Evolutionary conservation across 345 rosid species (phyloP).

Genomic region (Lagerstroemia speciosa): DNA sequence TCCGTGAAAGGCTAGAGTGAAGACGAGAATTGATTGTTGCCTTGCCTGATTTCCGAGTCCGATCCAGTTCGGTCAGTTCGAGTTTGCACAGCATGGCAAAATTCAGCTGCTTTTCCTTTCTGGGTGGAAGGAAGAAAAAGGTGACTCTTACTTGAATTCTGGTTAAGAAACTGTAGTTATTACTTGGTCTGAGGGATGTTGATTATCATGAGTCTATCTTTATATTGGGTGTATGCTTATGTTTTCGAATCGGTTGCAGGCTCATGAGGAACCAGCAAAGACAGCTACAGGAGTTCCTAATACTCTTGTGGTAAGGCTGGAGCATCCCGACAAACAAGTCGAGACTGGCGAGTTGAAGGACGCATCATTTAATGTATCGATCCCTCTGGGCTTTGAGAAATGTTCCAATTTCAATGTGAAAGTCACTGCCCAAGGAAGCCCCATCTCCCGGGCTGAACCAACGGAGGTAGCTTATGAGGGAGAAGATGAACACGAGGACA

Average conservation of each 20-base stretch:
- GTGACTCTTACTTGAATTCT: conserved; percentile 29
- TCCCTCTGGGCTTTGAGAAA: conserved; percentile 15
- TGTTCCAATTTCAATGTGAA: conserved; percentile 17
- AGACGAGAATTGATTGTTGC: not conserved
- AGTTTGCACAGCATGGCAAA: conserved; percentile 26
- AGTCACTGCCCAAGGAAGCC: conserved; percentile 26
- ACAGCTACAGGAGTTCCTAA: conserved; percentile 18
- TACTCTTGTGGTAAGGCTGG: conserved; percentile 37
- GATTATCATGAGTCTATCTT: not conserved
- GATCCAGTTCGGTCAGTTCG: not conserved
- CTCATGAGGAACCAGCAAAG: conserved; percentile 6
- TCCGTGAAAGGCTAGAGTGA: not conserved
- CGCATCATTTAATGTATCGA: conserved; percentile 24
- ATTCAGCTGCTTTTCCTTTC: conserved; percentile 35
- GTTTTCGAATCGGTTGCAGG: conserved; percentile 3
- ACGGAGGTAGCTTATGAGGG: conserved; percentile 55
- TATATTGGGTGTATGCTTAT: not conserved
- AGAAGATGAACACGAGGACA: conserved; percentile 68
- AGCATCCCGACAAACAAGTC: conserved; percentile 46
- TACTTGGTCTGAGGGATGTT: not conserved
- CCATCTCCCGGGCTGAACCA: conserved; percentile 21
- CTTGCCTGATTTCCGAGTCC: not conserved
- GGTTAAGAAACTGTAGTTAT: not conserved
- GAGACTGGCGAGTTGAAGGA: conserved; percentile 34
- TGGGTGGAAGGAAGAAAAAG: conserved; percentile 36